These are phyloP conservation scores for Heimioporus sp. DNA, from an alignment of 768 basidiomycete genomes.

Conservation along the genomic window DNA sequence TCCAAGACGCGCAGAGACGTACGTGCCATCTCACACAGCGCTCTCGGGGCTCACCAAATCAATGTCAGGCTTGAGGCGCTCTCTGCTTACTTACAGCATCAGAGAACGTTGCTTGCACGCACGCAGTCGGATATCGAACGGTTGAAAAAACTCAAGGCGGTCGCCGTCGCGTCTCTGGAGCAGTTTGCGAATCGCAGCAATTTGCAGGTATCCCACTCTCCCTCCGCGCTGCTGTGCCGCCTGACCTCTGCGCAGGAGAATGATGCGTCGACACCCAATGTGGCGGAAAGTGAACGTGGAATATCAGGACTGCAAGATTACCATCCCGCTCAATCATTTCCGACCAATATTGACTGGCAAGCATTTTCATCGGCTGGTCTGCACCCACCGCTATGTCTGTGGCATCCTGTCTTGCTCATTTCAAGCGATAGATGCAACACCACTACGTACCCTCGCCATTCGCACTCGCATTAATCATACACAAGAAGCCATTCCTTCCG, in stretches of 20 bases:
- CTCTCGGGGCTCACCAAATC: not conserved
- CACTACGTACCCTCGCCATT: constrained; percentile 48
- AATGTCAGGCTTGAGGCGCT: constrained; percentile 51
- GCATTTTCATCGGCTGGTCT: constrained; percentile 56
- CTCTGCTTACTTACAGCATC: constrained; percentile 59
- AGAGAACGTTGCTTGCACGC: constrained; percentile 55
- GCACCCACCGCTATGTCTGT: constrained; percentile 10
- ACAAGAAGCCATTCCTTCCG: constrained; percentile 38
- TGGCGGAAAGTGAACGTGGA: constrained; percentile 31
- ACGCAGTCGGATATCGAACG: constrained; percentile 63
- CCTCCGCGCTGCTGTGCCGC: constrained; percentile 12
- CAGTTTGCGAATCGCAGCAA: constrained; percentile 31
- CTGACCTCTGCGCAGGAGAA: constrained; percentile 20
- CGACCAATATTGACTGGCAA: constrained; percentile 60
- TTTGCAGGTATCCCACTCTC: constrained; percentile 32
- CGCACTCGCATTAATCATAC: constrained; percentile 36
- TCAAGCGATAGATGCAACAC: constrained; percentile 46
- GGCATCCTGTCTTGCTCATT: constrained; percentile 6
- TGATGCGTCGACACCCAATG: constrained; percentile 18
- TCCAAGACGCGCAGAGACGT: constrained; percentile 36
- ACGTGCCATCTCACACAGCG: constrained; percentile 5
- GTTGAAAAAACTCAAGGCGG: constrained; percentile 44
- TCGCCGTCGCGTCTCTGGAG: constrained; percentile 36
- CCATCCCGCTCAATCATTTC: constrained; percentile 37
- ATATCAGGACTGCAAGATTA: constrained; percentile 48